Evolutionary conservation across 1,284 basidiomycete genomes (phyloP).

Genomic region (Meira nashicola): DNA sequence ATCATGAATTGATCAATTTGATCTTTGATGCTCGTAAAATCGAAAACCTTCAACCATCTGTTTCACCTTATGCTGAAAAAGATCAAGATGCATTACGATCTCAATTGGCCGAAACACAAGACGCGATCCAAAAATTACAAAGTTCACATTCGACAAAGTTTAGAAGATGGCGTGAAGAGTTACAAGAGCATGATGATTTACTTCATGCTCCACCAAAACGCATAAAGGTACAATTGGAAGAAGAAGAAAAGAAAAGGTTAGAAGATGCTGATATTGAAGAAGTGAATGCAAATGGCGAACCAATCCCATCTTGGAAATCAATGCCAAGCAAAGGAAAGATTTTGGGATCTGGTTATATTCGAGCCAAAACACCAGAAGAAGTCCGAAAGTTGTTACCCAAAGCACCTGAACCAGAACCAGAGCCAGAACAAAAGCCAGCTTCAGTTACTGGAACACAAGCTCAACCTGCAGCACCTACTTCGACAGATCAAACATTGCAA

Average conservation of each 20-base stretch:
- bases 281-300: background rate
- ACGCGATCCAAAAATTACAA: constrained; percentile 17
- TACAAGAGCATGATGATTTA: background rate
- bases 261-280: constrained; percentile 3
- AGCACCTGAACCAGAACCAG: constrained; percentile 8
- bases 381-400: constrained; percentile 12
- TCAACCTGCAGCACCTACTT: background rate
- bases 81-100: constrained; percentile 23
- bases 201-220: constrained; percentile 14
- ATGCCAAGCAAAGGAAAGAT: constrained; percentile 30
- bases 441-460: background rate
- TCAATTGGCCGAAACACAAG: constrained; percentile 19
- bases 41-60: constrained; percentile 33
- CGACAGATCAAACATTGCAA: constrained; percentile 1
- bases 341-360: constrained; percentile 37
- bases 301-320: constrained; percentile 19
- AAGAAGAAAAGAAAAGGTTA: background rate
- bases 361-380: constrained; percentile 31
- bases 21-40: constrained; percentile 46
- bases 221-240: background rate
- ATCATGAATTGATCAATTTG: constrained; percentile 45
- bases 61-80: constrained; percentile 33
- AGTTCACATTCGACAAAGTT: constrained; percentile 16
- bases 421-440: background rate
- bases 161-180: background rate